These are phyloP conservation scores for Talinum fruticosum DNA, from an alignment of 148 eudicot genomes.

Conservation along the genomic window DNA sequence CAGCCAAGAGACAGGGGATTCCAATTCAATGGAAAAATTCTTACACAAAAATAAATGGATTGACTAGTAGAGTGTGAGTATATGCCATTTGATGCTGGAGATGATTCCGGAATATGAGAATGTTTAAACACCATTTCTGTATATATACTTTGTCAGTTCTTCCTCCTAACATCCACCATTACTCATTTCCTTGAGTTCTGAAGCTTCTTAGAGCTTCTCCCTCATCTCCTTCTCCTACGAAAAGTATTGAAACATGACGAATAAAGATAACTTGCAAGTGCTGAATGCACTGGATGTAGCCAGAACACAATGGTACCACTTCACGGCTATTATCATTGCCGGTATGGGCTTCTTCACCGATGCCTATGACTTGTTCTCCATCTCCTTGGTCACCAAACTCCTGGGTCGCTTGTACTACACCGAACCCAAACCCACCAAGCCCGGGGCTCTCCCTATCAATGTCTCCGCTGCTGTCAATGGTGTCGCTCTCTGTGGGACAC, in stretches of 20 bases:
- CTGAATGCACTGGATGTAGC: constrained; percentile 63
- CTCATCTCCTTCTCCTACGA: too few relatives aligned
- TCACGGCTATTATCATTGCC: constrained; percentile 63
- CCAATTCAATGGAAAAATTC: not conserved
- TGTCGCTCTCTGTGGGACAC: constrained; percentile 67
- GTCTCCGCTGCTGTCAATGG: constrained; percentile 62
- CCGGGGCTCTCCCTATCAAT: constrained; percentile 58
- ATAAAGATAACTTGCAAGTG: constrained; percentile 33
- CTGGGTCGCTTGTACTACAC: constrained; percentile 71
- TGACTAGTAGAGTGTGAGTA: not conserved
- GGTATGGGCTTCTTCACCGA: constrained; percentile 90
- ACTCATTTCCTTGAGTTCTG: not conserved
- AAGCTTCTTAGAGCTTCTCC: not conserved
- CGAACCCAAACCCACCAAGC: constrained; percentile 17
- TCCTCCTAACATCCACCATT: not conserved
- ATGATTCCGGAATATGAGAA: not conserved
- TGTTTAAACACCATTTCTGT: not conserved
- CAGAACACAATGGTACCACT: constrained; percentile 64
- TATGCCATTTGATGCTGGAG: constrained; percentile 16
- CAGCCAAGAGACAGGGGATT: too few relatives aligned
- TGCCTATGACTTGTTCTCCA: constrained; percentile 71
- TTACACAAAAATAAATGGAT: too few relatives aligned
- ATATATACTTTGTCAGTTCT: not conserved
- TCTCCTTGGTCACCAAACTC: constrained; percentile 63
- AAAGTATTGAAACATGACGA: constrained; percentile 18